Conservation (phyloP, 2,329 filamentous ascomycete genomes). For the Pseudocercospora macadamiae region DNA sequence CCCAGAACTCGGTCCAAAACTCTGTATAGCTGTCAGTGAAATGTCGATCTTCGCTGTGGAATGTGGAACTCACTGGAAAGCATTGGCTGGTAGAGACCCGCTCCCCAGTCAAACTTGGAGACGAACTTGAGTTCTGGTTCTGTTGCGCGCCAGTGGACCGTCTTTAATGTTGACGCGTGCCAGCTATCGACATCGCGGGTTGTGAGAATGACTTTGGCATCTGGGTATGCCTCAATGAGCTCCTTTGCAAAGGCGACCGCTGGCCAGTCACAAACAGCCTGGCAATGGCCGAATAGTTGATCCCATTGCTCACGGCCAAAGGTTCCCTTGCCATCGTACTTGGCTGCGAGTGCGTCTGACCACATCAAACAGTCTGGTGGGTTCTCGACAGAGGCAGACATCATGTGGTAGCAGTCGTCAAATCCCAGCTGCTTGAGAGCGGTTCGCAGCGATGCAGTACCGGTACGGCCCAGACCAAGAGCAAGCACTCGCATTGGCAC, state of each 20-base stretch:
- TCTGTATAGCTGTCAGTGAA: conserved; percentile 38
- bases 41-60: conserved; percentile 12
- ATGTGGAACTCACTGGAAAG: conserved; percentile 51
- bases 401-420: conserved; percentile 73
- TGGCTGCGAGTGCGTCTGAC: conserved; percentile 68
- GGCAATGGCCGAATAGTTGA: conserved; percentile 66
- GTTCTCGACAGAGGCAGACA: conserved; percentile 70
- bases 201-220: conserved; percentile 71
- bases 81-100: conserved; percentile 71
- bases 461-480: conserved; percentile 70
- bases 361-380: conserved; percentile 69
- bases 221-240: conserved; percentile 71
- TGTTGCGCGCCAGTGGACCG: conserved; percentile 68
- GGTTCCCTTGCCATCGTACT: conserved; percentile 62
- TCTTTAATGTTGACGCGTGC: conserved; percentile 66
- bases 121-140: conserved; percentile 63
- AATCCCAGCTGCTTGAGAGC: conserved; percentile 69
- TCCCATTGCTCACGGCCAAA: conserved; percentile 72
- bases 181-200: conserved; percentile 69
- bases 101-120: conserved; percentile 63
- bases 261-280: conserved; percentile 70
- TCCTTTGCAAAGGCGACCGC: conserved; percentile 69
- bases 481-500: conserved; percentile 75
- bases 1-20: conserved; percentile 71
- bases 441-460: conserved; percentile 69